Conservation (phyloP, 2,329 filamentous ascomycete species). For the Cordyceps farinosa region DNA sequence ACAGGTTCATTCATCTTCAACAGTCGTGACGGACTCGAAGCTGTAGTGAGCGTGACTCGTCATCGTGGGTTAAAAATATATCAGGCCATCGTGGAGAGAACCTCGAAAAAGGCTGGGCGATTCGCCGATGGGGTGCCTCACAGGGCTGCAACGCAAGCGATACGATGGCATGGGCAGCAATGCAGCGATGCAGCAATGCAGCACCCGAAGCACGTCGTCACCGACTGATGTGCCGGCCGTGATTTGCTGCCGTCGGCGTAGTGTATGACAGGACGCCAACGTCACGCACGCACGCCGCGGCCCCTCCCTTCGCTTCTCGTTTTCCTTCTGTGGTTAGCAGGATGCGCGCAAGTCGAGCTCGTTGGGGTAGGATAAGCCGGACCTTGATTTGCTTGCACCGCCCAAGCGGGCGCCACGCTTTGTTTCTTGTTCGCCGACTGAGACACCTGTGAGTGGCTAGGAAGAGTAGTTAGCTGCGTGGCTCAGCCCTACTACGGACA, state of each 20-base stretch:
- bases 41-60: not conserved
- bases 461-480: not conserved
- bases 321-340: conserved; percentile 6
- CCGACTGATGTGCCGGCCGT: not conserved
- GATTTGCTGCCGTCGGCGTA: conserved; percentile 3
- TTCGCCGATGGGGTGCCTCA: not conserved
- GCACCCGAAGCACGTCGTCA: not conserved
- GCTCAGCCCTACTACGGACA: conserved; percentile 15
- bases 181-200: conserved; percentile 4
- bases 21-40: not conserved
- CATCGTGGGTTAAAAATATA: not conserved
- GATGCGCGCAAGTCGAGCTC: not conserved
- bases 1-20: not conserved
- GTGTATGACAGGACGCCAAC: conserved; percentile 10
- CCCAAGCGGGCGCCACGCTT: not conserved
- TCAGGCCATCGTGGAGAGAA: not conserved
- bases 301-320: not conserved
- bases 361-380: conserved; percentile 6
- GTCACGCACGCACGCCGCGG: not conserved
- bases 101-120: not conserved
- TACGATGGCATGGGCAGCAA: conserved; percentile 10
- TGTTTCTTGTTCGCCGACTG: not conserved
- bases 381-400: not conserved
- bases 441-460: not conserved
- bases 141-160: conserved; percentile 14